Evolutionary conservation across 805 yeast genomes (phyloP).

Genomic region (Candida schatavii): DNA sequence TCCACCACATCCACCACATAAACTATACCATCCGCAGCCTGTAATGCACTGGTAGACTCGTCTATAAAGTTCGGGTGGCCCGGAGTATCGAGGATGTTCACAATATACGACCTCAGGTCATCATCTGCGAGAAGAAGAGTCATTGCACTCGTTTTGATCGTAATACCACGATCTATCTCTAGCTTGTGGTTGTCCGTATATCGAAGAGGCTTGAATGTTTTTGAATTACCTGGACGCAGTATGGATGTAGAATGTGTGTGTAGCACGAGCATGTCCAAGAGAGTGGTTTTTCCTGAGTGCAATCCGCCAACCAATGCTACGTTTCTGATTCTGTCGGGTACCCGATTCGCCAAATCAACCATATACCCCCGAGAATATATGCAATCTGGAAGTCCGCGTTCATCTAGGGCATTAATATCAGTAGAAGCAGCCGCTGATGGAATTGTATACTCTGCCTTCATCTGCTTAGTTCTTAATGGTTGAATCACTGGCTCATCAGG

Average conservation of each 20-base stretch:
- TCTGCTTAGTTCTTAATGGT: constrained; percentile 42
- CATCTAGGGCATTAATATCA: constrained; percentile 4
- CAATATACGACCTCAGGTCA: constrained; percentile 48
- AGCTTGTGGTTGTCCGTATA: constrained; percentile 71
- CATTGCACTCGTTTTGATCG: constrained; percentile 62
- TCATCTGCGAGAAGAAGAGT: constrained; percentile 56
- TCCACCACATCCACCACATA: constrained; percentile 83
- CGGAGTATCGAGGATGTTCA: constrained; percentile 81
- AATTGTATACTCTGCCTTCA: constrained; percentile 37
- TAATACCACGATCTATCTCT: constrained; percentile 68
- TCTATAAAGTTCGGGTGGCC: constrained; percentile 87
- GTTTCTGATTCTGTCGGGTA: constrained; percentile 70
- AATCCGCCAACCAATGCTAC: constrained; percentile 76
- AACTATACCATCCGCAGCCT: constrained; percentile 62
- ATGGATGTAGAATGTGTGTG: constrained; percentile 57
- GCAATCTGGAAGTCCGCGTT: constrained; percentile 51
- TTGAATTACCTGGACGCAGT: constrained; percentile 18
- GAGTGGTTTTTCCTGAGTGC: constrained; percentile 83
- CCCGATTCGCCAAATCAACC: constrained; percentile 37
- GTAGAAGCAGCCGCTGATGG: constrained; percentile 4
- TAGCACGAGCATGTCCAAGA: constrained; percentile 63
- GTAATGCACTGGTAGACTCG: constrained; percentile 59
- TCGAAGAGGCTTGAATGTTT: constrained; percentile 47
- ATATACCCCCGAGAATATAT: constrained; percentile 63
- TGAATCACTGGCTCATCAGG: constrained; percentile 60